A percentile compares a stretch with the other conserved stretches of the same genome.
Evolutionary conservation across 1,139 yeast genomes (phyloP).

Genomic region (Entelexis paramagnoliae): DNA sequence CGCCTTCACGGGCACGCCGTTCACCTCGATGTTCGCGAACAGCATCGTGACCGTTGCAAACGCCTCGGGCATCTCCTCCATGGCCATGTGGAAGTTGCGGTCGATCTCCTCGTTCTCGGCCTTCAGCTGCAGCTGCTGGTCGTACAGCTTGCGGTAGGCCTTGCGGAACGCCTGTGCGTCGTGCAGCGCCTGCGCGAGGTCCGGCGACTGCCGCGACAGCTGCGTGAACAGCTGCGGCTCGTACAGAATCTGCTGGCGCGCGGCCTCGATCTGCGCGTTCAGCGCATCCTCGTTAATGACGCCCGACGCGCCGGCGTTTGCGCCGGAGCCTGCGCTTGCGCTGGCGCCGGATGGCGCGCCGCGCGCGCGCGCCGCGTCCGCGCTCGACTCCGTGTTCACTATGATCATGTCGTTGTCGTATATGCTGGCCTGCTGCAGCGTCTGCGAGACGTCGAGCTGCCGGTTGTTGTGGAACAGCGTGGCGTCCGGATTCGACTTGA

Average conservation of each 20-base stretch:
- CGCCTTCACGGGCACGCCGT: constrained; percentile 74
- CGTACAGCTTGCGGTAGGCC: constrained; percentile 29
- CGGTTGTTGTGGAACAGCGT: constrained; percentile 45
- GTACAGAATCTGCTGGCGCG: constrained; percentile 31
- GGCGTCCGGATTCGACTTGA: constrained; percentile 40
- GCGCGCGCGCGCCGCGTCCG: not conserved
- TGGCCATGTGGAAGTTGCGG: constrained; percentile 57
- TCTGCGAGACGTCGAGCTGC: constrained; percentile 33
- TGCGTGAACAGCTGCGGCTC: constrained; percentile 31
- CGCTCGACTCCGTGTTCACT: constrained; percentile 22
- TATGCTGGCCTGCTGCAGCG: constrained; percentile 42
- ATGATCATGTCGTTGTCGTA: constrained; percentile 51
- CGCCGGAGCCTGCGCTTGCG: not conserved
- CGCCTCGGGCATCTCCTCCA: constrained; percentile 82
- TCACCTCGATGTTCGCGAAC: constrained; percentile 64
- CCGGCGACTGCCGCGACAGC: constrained; percentile 32
- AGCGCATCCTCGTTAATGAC: constrained; percentile 17
- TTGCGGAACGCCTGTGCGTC: constrained; percentile 46
- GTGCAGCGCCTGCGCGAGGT: constrained; percentile 36
- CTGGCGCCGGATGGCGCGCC: no score
- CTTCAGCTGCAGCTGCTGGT: constrained; percentile 33
- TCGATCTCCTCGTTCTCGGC: constrained; percentile 54
- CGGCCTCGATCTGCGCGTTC: constrained; percentile 29
- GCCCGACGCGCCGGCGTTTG: not conserved
- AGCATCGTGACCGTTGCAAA: constrained; percentile 78